Base-by-base conservation (phyloP, 768 basidiomycete genomes). In the Suillus subalutaceus region DNA sequence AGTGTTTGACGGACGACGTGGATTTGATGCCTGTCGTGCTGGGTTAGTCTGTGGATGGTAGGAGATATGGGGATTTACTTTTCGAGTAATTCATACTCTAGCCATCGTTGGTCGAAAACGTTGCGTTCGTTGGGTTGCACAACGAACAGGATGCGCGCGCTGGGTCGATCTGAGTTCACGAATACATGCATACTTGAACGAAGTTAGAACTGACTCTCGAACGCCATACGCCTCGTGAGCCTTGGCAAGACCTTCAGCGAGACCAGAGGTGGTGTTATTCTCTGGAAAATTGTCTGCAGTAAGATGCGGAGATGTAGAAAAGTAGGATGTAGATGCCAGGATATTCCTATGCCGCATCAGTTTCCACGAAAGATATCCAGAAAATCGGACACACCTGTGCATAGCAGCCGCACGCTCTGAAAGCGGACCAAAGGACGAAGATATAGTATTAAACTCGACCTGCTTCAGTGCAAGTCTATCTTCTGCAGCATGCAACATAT, bases 381-480 rank as follows among this genome's bases (percentile, higher is more conserved):
- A 37, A 44, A 18, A 4, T n/a, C 37, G 6, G 46, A 63, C 80
- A 59, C 70, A 95, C 94, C 89, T 83, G 78, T 99, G 97, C 74
- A 98, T 75, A 30, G 87, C 85, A 4, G 90, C 83, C 12, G 84
- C 80, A 44, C 81, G 83, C 68, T 92, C 82, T 0, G 92, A 92
- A 16, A 98, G 81, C 1, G 89, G 73, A 0, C 95, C 97, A 75
- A 98, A 97, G 0, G 95, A 96, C 0, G 90, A 87, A 3, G 96
- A 94, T 68, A 98, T 96, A 10, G 97, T 97, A 74, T 99, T 99
- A 80, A 98, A 97, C 76, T 99, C 97, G 50, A 99, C 97, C 78
- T 99, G 97, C 75, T 96, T 97, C 68, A 99, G 77, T 7, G 79
- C 77, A 16, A 81, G 72, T 16, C 23, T 26, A 15, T 52, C 64